A percentile compares a stretch with the other conserved stretches of the same genome.
These are phyloP conservation scores for Alternaria metachromatica DNA, from an alignment of 2,329 filamentous ascomycete genomes.

Conservation along the genomic window DNA sequence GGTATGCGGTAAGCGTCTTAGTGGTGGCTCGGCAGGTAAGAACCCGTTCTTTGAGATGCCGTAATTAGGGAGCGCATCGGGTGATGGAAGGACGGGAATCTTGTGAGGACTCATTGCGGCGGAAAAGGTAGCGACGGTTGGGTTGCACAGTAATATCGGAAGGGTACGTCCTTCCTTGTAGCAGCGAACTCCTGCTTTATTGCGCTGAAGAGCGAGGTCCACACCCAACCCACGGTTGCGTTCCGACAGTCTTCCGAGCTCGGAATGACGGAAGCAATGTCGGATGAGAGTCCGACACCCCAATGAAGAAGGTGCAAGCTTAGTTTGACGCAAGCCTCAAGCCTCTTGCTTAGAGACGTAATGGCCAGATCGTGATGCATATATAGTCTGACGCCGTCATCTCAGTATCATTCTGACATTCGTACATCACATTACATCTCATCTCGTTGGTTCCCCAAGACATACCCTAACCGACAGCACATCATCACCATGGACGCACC, in stretches of 20 bases:
- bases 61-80: constrained; percentile 68
- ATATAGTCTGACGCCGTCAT: constrained; percentile 7
- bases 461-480: neutral
- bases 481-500: constrained; percentile 30
- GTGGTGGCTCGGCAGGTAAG: constrained; percentile 74
- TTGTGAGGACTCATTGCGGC: constrained; percentile 39
- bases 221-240: neutral
- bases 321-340: constrained; percentile 13
- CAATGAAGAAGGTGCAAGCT: constrained; percentile 24
- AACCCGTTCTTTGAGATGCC: constrained; percentile 81
- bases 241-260: constrained; percentile 15
- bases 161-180: constrained; percentile 10
- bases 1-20: constrained; percentile 75
- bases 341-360: constrained; percentile 17
- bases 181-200: constrained; percentile 30
- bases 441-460: neutral
- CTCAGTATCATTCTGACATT: neutral
- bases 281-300: constrained; percentile 13
- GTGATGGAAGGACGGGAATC: constrained; percentile 29
- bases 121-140: constrained; percentile 2
- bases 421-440: neutral
- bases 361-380: constrained; percentile 5
- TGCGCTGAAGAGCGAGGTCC: neutral
- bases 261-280: neutral
- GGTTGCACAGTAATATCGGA: neutral